These are phyloP conservation scores for Massospora cicadina DNA, from an alignment of 371 early-diverging fungal species.

Conservation along the genomic window DNA sequence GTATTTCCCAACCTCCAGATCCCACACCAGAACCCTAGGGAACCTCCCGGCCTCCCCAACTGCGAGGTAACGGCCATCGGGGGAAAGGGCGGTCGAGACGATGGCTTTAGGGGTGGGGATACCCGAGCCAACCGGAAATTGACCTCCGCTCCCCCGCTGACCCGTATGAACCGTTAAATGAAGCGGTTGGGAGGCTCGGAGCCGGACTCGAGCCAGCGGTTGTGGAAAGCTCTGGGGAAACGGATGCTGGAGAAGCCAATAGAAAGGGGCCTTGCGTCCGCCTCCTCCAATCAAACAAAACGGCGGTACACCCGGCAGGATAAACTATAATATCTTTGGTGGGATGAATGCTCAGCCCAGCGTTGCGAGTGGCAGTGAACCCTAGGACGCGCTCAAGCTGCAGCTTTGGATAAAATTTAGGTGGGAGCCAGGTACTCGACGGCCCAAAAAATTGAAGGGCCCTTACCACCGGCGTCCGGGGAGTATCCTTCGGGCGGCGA, in stretches of 20 bases:
- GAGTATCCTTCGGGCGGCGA: background rate
- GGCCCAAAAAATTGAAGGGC: background rate
- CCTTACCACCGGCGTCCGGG: background rate
- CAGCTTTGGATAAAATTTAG: slow-evolving; percentile 20
- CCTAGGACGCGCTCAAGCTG: slow-evolving; percentile 42
- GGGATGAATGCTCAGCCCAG: slow-evolving; percentile 33
- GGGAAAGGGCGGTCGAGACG: slow-evolving; percentile 44
- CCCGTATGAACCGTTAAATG: slow-evolving; percentile 9
- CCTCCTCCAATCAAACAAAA: slow-evolving; percentile 45
- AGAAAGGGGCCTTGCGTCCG: slow-evolving; percentile 49
- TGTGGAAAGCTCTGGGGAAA: background rate
- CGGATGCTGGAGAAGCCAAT: slow-evolving; percentile 4
- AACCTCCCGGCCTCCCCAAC: slow-evolving; percentile 76
- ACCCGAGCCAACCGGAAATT: slow-evolving; percentile 11
- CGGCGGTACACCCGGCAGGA: slow-evolving; percentile 54
- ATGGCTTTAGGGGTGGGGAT: slow-evolving; percentile 15
- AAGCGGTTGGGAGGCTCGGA: slow-evolving; percentile 1
- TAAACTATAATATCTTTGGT: slow-evolving; percentile 42
- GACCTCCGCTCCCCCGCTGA: background rate
- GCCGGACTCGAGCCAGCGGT: background rate
- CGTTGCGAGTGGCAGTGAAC: slow-evolving; percentile 32
- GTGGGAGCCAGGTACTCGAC: background rate
- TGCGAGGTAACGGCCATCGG: slow-evolving; percentile 58
- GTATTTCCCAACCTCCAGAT: slow-evolving; percentile 29
- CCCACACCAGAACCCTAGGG: slow-evolving; percentile 60